phyloP scores from a whole-genome alignment of 495 filamentous ascomycete genomes.

The Tuber brumale region DNA sequence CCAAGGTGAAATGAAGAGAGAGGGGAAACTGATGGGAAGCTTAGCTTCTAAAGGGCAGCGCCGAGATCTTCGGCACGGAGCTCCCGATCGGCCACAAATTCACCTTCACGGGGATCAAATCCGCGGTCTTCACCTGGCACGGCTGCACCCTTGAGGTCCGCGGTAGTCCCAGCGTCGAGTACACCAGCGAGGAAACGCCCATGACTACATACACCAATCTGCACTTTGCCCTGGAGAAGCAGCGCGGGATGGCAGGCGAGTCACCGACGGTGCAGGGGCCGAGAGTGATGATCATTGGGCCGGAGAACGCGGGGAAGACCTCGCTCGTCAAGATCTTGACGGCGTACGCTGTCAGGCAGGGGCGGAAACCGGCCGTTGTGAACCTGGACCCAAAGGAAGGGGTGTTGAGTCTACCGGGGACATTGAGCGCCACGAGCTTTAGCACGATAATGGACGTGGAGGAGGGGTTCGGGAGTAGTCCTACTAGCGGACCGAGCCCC shows the following conservation, averaged over 20 bases:
- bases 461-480: conserved; percentile 84
- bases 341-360: conserved; percentile 69
- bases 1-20: neutral
- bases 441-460: conserved; percentile 80
- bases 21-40: neutral
- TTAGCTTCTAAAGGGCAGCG: conserved; percentile 69
- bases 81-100: conserved; percentile 74
- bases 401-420: conserved; percentile 77
- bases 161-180: conserved; percentile 57
- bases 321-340: conserved; percentile 74
- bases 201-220: conserved; percentile 77
- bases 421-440: conserved; percentile 74
- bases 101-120: conserved; percentile 74
- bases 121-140: conserved; percentile 83
- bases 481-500: conserved; percentile 78
- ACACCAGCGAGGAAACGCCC: conserved; percentile 76
- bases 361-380: conserved; percentile 71
- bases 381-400: conserved; percentile 83
- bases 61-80: conserved; percentile 94
- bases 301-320: conserved; percentile 77
- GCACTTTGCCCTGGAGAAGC: conserved; percentile 72
- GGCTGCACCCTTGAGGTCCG: conserved; percentile 76
- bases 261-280: conserved; percentile 52
- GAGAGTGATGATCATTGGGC: conserved; percentile 75
- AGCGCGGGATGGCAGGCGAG: conserved; percentile 52